phyloP scores from a whole-genome alignment of 1,139 yeast genomes.

The Nakaseomyces glabratus region DNA sequence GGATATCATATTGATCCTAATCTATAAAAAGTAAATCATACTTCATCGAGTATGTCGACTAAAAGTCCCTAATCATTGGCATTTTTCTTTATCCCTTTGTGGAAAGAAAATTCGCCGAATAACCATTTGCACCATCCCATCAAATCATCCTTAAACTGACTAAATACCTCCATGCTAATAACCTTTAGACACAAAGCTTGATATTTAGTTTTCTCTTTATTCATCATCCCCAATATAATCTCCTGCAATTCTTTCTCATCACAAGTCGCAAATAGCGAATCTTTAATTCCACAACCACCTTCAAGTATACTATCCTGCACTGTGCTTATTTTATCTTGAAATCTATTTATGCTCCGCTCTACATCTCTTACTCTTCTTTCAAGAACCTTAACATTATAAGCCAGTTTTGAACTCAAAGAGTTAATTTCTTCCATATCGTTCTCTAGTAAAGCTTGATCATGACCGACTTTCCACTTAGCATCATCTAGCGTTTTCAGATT shows the following conservation, averaged over 20 bases:
- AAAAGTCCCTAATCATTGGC: no score
- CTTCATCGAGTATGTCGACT: no score
- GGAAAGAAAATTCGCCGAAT: constrained; percentile 5
- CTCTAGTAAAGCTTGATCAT: constrained; percentile 33
- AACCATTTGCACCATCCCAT: constrained; percentile 6
- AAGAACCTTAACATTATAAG: constrained; percentile 2
- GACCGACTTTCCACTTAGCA: constrained; percentile 14
- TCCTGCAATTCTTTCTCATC: constrained; percentile 5
- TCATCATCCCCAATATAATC: constrained; percentile 2
- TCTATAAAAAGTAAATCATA: no score
- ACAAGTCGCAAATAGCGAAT: constrained; percentile 1
- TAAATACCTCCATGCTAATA: constrained; percentile 1
- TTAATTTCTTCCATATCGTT: constrained; percentile 16
- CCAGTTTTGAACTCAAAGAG: constrained; percentile 6
- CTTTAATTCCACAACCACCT: constrained; percentile 3
- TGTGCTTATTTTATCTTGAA: constrained; percentile 4
- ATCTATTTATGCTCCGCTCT: constrained; percentile 6
- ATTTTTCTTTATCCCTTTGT: constrained; percentile 2
- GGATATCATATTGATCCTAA: no score
- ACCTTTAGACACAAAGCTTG: constrained; percentile 6
- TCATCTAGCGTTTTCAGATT: constrained; percentile 10
- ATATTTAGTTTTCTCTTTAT: constrained; percentile 6
- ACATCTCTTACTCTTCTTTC: constrained; percentile 8
- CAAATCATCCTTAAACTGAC: constrained; percentile 6
- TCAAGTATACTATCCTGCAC: constrained; percentile 5